Evolutionary conservation across 78 protist genomes (phyloP), one percentile per base, ranked within the genome.

Genomic region (Guillardia theta): DNA sequence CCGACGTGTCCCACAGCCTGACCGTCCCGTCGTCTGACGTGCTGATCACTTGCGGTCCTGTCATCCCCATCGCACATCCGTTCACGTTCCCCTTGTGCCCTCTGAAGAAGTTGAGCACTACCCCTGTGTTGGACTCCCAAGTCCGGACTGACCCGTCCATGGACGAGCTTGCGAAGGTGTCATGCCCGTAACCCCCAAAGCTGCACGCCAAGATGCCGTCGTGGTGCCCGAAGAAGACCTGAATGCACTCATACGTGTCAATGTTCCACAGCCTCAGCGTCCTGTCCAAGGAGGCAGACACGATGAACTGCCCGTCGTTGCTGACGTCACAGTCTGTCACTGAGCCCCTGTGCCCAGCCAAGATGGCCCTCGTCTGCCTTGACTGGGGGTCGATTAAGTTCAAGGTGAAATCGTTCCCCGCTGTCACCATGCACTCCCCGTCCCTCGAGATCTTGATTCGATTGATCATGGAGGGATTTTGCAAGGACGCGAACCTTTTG

Each of bases 1-100:
- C 83, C 41, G 83, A 12, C 6, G 83, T 70, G 90, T 78, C 90
- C 90, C 90, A 78, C 37, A 78, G 53, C 8, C 90, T 45, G 1
- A 78, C 90, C 10, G 90, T 78, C 53, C 90, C 90, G 8, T 78
- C 90, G 10, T 37, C 90, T n/a, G 53, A 46, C 0, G 48, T 30
- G 4, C 50, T 43, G 33, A 43, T 48, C 27, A 70, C 83, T 43
- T 70, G 83, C 33, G 83, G 83, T 12, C 83, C 83, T 10, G 83
- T 70, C 27, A 70, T 43, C 6, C 83, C 83, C 83, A 70, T 70
- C 6, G 83, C 33, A 36, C 46, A 24, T 24, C 83, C 33, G 12
- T 70, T 4, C 46, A 70, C 83, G 21, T 36, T 1, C 12, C 83
- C 83, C 10, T 22, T 24, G 22, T 70, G 83, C 46, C 83, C 83